Conservation (phyloP, 1,139 yeast genomes). For the Yamadazyma kanchanaburiensis region DNA sequence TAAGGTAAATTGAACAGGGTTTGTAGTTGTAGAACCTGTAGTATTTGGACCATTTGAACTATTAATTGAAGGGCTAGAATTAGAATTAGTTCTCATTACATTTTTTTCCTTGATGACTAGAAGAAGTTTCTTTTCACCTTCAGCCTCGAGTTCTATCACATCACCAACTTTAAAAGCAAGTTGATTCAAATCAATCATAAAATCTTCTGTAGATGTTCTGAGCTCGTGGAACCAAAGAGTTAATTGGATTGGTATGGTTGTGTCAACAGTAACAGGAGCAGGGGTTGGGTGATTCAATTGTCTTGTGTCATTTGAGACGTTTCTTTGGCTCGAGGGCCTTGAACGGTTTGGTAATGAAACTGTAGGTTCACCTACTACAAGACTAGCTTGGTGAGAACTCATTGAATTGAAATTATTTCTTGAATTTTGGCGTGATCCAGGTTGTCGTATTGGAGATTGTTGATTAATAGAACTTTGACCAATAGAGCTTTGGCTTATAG, state of each 20-base stretch:
- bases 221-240: constrained; percentile 76
- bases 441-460: no score
- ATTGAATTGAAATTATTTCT: constrained; percentile 10
- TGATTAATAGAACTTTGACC: no score
- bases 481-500: no score
- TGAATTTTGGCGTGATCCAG: no score
- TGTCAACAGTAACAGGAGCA: constrained; percentile 7
- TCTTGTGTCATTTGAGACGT: no score
- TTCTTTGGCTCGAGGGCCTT: no score
- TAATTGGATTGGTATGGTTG: constrained; percentile 33
- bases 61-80: constrained; percentile 4
- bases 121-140: constrained; percentile 5
- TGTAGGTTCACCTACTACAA: constrained; percentile 13
- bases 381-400: constrained; percentile 21
- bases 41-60: constrained; percentile 1
- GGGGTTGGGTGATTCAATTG: background rate
- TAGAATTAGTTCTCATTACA: constrained; percentile 2
- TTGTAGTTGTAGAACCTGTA: constrained; percentile 10
- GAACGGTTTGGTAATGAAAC: no score
- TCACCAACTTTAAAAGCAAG: constrained; percentile 66
- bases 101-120: constrained; percentile 9
- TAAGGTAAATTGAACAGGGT: constrained; percentile 45
- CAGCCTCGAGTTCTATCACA: constrained; percentile 54
- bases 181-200: constrained; percentile 55
- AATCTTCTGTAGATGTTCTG: constrained; percentile 54